Base-by-base conservation (phyloP, 257 asterid genomes). In the Linderniella brevidens region DNA sequence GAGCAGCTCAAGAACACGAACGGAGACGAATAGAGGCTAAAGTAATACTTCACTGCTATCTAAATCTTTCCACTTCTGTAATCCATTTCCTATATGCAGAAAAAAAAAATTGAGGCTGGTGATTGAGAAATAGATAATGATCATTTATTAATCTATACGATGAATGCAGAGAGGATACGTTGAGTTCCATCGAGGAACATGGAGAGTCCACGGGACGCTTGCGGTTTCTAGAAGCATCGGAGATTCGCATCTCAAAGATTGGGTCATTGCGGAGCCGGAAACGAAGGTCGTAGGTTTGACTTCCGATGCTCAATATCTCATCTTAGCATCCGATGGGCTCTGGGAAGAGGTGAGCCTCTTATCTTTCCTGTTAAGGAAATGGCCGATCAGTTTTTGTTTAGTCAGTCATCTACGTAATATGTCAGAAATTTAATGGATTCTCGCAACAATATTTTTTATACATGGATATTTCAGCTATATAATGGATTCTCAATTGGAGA, bases 171-270 rank as follows among this genome's bases (percentile, higher is more conserved):
- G 95, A 39, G 95, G 95, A 62, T 83, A 62, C 49, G 86, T 83
- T 35, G 93, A 80, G 72, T 46, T 72, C 58, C 92, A 76, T 49
- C 64, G 88, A 3, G 97, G 93, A 50, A 70, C 80, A 13, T 87
- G 95, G 95, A 64, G 97, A 60, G 84, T 78, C 60, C 92, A 83
- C 29, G 97, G 90, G n/a, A 55, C 76, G 10, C 80, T 87, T 0
- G 76, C 95, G 1, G 84, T 83, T 62, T 76, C 95, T 1, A 59
- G 97, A 67, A 84, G 97, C 78, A 77, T 87, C 17, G 95, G 95
- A 41, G 95, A 87, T 67, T 75, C 86, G 53, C 87, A 83, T 66
- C 61, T 87, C 54, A 87, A 87, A 61, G 71, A 78, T 25, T 83
- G 97, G 97, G 84, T 88, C 38, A 16, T 58, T 60, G 83, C 93